Conservation (phyloP, 2,329 filamentous ascomycete species). For the Sarocladium strictum region DNA sequence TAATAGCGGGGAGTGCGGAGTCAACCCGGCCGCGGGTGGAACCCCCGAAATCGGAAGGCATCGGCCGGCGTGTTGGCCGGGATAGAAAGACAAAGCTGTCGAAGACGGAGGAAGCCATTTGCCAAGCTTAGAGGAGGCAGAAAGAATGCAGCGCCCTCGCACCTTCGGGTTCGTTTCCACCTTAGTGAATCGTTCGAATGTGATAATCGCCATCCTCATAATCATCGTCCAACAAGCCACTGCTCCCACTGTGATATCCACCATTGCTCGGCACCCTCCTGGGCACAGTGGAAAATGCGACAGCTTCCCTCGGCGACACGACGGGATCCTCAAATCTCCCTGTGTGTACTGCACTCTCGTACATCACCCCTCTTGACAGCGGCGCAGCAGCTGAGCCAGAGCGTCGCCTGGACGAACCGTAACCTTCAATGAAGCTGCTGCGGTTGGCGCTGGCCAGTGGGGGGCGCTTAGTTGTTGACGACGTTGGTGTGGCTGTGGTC, state of each 20-base stretch:
- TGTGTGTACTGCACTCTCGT: constrained; percentile 15
- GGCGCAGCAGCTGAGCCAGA: constrained; percentile 12
- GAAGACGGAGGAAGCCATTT: too few species aligned
- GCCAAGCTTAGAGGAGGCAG: not conserved
- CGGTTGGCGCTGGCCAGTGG: constrained; percentile 16
- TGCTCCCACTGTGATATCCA: constrained; percentile 20
- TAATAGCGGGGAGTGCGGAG: too few species aligned
- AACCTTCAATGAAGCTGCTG: constrained; percentile 28
- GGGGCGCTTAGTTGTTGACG: constrained; percentile 19
- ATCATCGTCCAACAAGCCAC: constrained; percentile 18
- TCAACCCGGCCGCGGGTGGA: too few species aligned
- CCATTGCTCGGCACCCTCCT: constrained; percentile 15
- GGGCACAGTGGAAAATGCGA: constrained; percentile 23
- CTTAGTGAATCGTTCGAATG: constrained; percentile 24
- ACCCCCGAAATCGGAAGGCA: not conserved
- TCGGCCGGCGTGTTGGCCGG: not conserved
- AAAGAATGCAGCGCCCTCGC: not conserved
- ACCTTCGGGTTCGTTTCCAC: not conserved
- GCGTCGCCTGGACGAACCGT: constrained; percentile 24
- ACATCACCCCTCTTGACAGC: not conserved
- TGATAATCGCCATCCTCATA: constrained; percentile 31
- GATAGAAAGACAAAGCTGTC: not conserved
- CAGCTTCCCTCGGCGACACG: constrained; percentile 16
- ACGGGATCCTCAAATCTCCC: constrained; percentile 20
- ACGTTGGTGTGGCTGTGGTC: too few species aligned